A percentile compares a stretch with the other conserved stretches of the same genome.
These are phyloP conservation scores for sweet orange (Citrus sinensis) DNA, from an alignment of 345 rosid species.

Conservation along the genomic window DVS_A1.0 CM039167.1:5809001-5809500, in stretches of 20 bases:
- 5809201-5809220: not conserved
- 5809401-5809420: too few relatives aligned
- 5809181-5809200: not conserved
- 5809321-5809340: too few relatives aligned
- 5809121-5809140: too few relatives aligned
- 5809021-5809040: conserved; percentile 46
- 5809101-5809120: too few relatives aligned
- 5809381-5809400: too few relatives aligned
- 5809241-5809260: not conserved
- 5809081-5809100: too few relatives aligned
- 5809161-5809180: not conserved
- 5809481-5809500: too few relatives aligned
- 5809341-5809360: fast-evolving
- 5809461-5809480: too few relatives aligned
- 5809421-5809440: too few relatives aligned
- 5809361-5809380: too few relatives aligned
- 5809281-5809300: not conserved
- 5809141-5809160: not conserved
- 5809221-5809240: not conserved
- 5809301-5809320: not conserved
- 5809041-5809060: conserved; percentile 53
- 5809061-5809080: too few relatives aligned
- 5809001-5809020: conserved; percentile 62
- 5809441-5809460: too few relatives aligned
- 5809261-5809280: not conserved